Conservation (phyloP, 1,284 basidiomycete genomes). For the Gymnopus androsaceus region DNA sequence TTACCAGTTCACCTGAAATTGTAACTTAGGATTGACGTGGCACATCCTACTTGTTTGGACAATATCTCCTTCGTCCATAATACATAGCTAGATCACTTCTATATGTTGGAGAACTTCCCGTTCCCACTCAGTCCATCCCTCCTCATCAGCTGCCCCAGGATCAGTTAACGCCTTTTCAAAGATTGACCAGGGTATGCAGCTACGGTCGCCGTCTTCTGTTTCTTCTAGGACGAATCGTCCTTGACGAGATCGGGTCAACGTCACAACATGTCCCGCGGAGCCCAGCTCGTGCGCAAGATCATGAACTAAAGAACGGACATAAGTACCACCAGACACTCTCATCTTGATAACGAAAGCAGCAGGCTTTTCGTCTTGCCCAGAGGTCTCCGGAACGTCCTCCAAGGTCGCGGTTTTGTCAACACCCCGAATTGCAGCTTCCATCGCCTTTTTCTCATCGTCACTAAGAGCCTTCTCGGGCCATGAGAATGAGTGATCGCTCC, state of each 20-base stretch:
- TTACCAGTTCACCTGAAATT: no score
- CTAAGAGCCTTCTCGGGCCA: conserved; percentile 77
- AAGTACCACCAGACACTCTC: conserved; percentile 96
- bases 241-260: conserved; percentile 83
- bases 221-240: conserved; percentile 70
- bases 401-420: conserved; percentile 34
- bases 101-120: conserved; percentile 63
- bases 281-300: conserved; percentile 84
- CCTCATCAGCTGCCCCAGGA: conserved; percentile 55
- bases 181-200: conserved; percentile 81
- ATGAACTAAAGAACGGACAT: conserved; percentile 90
- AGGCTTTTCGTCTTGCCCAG: conserved; percentile 49
- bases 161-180: conserved; percentile 65
- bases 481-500: conserved; percentile 59
- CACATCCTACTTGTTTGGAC: no score
- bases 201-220: conserved; percentile 43
- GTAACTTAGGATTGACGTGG: no score
- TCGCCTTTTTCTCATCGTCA: conserved; percentile 67
- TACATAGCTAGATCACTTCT: conserved; percentile 48
- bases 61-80: neutral
- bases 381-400: conserved; percentile 28
- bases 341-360: conserved; percentile 87
- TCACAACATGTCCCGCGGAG: conserved; percentile 89
- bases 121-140: conserved; percentile 75
- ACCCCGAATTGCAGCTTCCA: conserved; percentile 64